Base-by-base conservation (phyloP, 164 flowering plant species). In the Vitis vinifera region DNA sequence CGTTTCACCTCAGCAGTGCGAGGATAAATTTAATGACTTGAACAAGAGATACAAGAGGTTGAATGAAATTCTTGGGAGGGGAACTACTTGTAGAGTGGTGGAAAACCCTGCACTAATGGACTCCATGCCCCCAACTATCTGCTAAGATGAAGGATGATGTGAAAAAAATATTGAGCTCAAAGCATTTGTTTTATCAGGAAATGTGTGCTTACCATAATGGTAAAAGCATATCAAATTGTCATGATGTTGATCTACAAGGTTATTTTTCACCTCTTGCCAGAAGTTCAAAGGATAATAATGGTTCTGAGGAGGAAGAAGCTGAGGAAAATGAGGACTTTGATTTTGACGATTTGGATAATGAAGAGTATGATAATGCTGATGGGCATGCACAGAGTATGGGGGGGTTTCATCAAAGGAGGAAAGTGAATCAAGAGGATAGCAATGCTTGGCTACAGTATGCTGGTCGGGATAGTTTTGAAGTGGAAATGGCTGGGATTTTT, bases 1-100 rank as follows among this genome's bases (percentile, higher is more conserved):
- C 71, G 93, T 87, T 59, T 89, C 93, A 0, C 93, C 93, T 9
- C 93, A 89, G 79, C 93, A 89, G 66, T 89, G 93, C 73, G 92
- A 88, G 76, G 92, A 88, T 68, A 88, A 88, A 82, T 88, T 88
- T 50, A 86, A 86, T 70, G 92, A 88, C 68, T 63, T 89, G 72
- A 89, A 89, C 70, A 89, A 89, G 73, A 83, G 93, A 64, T 87
- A 86, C 71, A 89, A 89, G 73, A 79, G 77, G 62, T 73, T 87
- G 77, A 89, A 86, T 68, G 90, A 87, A 51, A 83, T 89, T 63
- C 90, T 89, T 49, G 91, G 93, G 59, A 72, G 81, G 68, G 87
- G 89, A 49, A 87, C 79, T 6, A 76, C 83, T 50, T 89, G 91
- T 74, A 72, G 66, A 48, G 93, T 89, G 8, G 90, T 86, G 60